Conservation (phyloP, 75 land plant genomes). For the Sequoia sempervirens region DNA sequence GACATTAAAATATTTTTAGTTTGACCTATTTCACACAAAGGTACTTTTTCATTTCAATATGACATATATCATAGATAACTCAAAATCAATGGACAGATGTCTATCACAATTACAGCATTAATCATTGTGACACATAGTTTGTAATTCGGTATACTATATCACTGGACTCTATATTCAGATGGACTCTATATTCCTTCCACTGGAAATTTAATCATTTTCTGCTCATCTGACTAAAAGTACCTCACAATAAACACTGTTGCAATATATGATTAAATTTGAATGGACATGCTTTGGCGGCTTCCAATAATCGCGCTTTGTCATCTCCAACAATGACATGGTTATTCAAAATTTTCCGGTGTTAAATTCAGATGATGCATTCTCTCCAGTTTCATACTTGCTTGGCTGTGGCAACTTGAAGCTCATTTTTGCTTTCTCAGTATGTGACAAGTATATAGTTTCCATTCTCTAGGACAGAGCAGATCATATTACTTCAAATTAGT, state of each 20-base stretch:
- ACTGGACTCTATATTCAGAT: no score
- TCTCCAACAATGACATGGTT: background rate
- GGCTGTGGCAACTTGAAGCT: background rate
- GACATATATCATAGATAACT: background rate
- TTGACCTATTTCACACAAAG: background rate
- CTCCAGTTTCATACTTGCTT: background rate
- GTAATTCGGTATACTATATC: background rate
- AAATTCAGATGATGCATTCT: background rate
- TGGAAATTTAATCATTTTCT: background rate
- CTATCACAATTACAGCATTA: background rate
- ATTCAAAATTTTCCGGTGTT: background rate
- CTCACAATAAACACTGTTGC: background rate
- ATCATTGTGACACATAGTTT: background rate
- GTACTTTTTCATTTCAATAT: background rate
- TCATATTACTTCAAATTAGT: background rate
- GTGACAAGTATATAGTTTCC: background rate
- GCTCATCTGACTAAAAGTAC: background rate
- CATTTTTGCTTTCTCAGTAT: background rate
- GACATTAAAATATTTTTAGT: background rate
- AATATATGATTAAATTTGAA: background rate
- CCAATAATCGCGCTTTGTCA: background rate
- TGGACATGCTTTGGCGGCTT: background rate
- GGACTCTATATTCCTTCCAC: constrained; percentile 1
- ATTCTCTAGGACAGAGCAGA: background rate
- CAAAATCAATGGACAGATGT: background rate